A percentile compares a stretch with the other conserved stretches of the same genome.
These are phyloP conservation scores for Yarrowia hollandica DNA, from an alignment of 805 yeast species.

Conservation along the genomic window DNA sequence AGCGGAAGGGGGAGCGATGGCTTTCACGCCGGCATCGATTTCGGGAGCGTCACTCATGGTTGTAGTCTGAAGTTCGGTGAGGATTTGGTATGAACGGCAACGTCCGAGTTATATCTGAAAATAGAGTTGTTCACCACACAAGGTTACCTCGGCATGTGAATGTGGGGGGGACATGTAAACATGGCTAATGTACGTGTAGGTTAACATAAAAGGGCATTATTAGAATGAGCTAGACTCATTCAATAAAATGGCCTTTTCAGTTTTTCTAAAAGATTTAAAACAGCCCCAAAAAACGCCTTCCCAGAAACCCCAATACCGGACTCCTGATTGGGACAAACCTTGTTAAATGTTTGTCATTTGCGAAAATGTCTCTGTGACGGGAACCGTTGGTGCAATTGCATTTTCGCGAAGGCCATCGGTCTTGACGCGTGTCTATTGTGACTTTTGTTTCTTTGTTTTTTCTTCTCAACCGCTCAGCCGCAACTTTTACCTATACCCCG, in stretches of 20 bases:
- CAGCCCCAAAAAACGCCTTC: background rate
- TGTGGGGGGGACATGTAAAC: background rate
- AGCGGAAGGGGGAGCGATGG: slow-evolving; percentile 28
- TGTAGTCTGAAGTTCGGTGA: background rate
- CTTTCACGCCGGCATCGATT: slow-evolving; percentile 22
- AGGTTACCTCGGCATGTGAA: slow-evolving; percentile 26
- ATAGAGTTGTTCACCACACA: background rate
- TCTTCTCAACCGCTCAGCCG: no score
- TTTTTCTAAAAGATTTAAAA: background rate
- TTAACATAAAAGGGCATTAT: no score
- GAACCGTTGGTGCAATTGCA: no score
- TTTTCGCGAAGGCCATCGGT: no score
- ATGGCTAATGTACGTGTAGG: no score
- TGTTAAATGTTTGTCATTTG: background rate
- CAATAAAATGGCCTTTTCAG: background rate
- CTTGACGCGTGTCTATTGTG: no score
- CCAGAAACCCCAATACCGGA: background rate
- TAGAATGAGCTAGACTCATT: background rate
- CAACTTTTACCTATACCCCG: no score
- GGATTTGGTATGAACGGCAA: background rate
- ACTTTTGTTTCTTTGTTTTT: no score
- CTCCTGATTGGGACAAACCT: slow-evolving; percentile 8
- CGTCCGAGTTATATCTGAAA: slow-evolving; percentile 3
- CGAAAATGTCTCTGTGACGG: no score
- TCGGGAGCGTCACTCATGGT: slow-evolving; percentile 30